Evolutionary conservation across 192 early-diverging fungal genomes (phyloP).

Genomic region (Borealophlyctis nickersoniae): DNA sequence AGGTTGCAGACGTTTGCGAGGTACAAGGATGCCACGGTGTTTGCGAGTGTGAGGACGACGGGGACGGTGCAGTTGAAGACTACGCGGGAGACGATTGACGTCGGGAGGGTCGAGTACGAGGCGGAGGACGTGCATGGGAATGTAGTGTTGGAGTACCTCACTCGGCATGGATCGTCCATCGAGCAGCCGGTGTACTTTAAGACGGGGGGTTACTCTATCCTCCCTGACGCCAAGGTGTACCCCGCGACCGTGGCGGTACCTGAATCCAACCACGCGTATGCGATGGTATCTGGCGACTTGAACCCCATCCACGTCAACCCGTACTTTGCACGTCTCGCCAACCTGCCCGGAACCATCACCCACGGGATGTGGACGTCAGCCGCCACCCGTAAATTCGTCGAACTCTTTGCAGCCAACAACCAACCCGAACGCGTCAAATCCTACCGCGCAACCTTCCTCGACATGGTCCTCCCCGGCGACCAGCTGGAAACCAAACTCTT

Average conservation of each 20-base stretch:
- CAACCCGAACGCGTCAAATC: slow-evolving; percentile 80
- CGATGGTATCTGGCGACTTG: slow-evolving; percentile 81
- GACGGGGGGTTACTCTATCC: slow-evolving; percentile 82
- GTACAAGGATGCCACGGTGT: slow-evolving; percentile 57
- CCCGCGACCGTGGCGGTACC: slow-evolving; percentile 85
- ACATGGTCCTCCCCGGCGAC: slow-evolving; percentile 91
- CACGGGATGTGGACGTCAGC: slow-evolving; percentile 99
- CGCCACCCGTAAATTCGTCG: slow-evolving; percentile 91
- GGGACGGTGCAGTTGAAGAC: slow-evolving; percentile 47
- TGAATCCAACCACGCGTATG: slow-evolving; percentile 84
- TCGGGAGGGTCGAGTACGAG: slow-evolving; percentile 78
- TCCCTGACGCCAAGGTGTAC: slow-evolving; percentile 80
- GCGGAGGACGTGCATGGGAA: slow-evolving; percentile 75
- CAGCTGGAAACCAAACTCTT: slow-evolving; percentile 83
- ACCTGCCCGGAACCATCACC: slow-evolving; percentile 87
- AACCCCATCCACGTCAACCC: slow-evolving; percentile 97
- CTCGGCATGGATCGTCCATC: slow-evolving; percentile 78
- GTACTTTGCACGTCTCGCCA: slow-evolving; percentile 88
- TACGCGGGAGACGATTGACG: slow-evolving; percentile 55
- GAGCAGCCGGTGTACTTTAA: slow-evolving; percentile 84
- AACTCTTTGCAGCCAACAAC: slow-evolving; percentile 92
- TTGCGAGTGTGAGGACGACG: slow-evolving; percentile 70
- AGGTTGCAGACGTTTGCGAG: slow-evolving; percentile 65
- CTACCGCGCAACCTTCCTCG: slow-evolving; percentile 84
- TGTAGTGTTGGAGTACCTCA: slow-evolving; percentile 84